Percentiles rank a stretch among this genome's conserved stretches.
phyloP scores from a whole-genome alignment of 345 rosid genomes.

The Microcos paniculata region DNA sequence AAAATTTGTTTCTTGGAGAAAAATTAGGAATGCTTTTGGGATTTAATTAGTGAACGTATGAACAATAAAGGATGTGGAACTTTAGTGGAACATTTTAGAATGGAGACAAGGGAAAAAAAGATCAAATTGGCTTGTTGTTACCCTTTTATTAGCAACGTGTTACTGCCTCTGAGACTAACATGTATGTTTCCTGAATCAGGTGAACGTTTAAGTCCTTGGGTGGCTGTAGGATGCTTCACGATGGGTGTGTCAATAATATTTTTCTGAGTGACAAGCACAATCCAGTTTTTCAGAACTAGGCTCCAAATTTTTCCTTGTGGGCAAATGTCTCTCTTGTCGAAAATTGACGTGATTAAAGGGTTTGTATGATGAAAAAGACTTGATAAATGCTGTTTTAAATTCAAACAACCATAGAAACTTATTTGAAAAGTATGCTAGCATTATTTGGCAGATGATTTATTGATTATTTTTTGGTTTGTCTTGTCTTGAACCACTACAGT shows the following conservation, averaged over 20 bases:
- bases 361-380: constrained; percentile 17
- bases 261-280: constrained; percentile 45
- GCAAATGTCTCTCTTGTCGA: constrained; percentile 1
- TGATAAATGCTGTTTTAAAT: constrained; percentile 13
- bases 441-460: constrained; percentile 8
- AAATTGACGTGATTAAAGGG: not conserved
- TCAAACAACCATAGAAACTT: constrained; percentile 1
- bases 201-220: constrained; percentile 96
- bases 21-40: not conserved
- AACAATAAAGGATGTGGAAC: not conserved
- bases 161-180: constrained; percentile 5
- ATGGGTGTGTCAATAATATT: constrained; percentile 87
- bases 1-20: constrained; percentile 1
- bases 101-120: too few species aligned
- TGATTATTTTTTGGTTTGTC: not conserved
- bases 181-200: constrained; percentile 46
- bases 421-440: constrained; percentile 12
- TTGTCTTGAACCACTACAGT: not conserved
- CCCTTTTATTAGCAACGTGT: constrained; percentile 6
- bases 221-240: constrained; percentile 81
- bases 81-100: not conserved
- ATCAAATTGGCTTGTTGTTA: not conserved
- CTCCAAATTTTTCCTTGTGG: constrained; percentile 16
- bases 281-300: constrained; percentile 24
- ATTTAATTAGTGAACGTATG: not conserved